These are phyloP conservation scores for Pseudogymnoascus sp. DNA, from an alignment of 2,329 filamentous ascomycete species.

Conservation along the genomic window DNA sequence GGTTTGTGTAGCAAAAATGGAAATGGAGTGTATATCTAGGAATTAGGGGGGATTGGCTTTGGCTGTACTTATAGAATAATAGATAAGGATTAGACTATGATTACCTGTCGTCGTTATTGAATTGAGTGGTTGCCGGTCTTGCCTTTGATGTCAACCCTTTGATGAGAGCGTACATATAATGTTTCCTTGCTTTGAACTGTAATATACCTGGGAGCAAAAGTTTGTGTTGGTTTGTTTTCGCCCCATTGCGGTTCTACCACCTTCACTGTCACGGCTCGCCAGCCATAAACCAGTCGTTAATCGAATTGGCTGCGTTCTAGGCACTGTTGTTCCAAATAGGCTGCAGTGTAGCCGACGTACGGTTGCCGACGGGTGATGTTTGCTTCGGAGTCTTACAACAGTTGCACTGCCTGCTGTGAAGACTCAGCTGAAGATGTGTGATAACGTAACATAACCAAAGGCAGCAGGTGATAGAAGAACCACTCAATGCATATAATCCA, in stretches of 20 bases:
- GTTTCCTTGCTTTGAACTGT: neutral
- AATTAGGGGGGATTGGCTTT: constrained; percentile 23
- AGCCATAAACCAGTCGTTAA: neutral
- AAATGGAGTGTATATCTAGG: constrained; percentile 25
- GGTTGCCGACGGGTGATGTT: neutral
- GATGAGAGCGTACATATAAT: neutral
- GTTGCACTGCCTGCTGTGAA: neutral
- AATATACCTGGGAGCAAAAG: neutral
- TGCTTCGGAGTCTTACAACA: neutral
- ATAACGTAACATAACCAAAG: neutral
- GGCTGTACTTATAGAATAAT: constrained; percentile 30
- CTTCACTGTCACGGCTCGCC: too few relatives aligned
- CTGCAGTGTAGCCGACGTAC: neutral
- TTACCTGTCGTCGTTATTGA: constrained; percentile 17
- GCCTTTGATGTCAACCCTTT: neutral
- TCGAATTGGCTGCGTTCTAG: too few relatives aligned
- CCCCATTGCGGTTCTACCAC: neutral
- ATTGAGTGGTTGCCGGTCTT: constrained; percentile 18
- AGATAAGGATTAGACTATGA: constrained; percentile 26
- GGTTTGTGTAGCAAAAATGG: constrained; percentile 21
- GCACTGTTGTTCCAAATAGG: neutral
- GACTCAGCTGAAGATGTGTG: neutral
- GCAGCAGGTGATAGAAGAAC: neutral
- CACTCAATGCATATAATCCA: neutral
- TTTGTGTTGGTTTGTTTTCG: neutral